Base-by-base conservation (phyloP, 2,329 filamentous ascomycete species). In the Ceratocystis huliohia region DNA sequence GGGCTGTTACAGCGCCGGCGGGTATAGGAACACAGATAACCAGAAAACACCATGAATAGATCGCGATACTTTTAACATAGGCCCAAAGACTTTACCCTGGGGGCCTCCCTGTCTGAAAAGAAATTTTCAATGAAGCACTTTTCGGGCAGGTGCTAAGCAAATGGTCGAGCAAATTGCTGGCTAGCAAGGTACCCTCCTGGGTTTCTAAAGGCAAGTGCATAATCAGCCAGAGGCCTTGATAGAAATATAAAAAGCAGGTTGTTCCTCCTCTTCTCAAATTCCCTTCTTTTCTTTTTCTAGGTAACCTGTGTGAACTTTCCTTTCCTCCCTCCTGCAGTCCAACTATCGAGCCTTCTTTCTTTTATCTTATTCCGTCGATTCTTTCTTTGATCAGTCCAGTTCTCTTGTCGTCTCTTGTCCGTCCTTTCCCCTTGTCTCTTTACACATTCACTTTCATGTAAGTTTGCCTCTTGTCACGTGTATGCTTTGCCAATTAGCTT, bases 391-490 rank as follows among this genome's bases (percentile, higher is more conserved):
- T 33, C 17, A 17, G 6, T 59, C 10, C 7, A 50, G 6, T 50
- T 50, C 22, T 50, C 22, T 50, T 50, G n/a, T 50, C 46, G 22
- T 33, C 37, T 37, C n/a, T 59, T n/a, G 17, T 59, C 56, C n/a
- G 17, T 33, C 56, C 33, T 59, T 30, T 59, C 56, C 22, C 48
- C 20, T 53, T 59, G 20, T 37, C 56, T 17, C 48, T n/a, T 53
- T 28, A 25, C 22, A 53, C 48, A 28, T 53, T 17, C 56, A 59
- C 56, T 59, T 59, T 59, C 17, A 59, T 59, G 56, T 59, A 59
- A 59, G 56, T 59, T 15, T 25, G 10, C 20, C 37, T 41, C 10
- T 15, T 41, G 10, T 41, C 10, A 41, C 3, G 13, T 10, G 3
- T 41, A n/a, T 50, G 46, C 46, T 25, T 25, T 50, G n/a, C 37